Conservation (phyloP, 2,329 filamentous ascomycete species). For the Cladophialophora carrionii region DNA sequence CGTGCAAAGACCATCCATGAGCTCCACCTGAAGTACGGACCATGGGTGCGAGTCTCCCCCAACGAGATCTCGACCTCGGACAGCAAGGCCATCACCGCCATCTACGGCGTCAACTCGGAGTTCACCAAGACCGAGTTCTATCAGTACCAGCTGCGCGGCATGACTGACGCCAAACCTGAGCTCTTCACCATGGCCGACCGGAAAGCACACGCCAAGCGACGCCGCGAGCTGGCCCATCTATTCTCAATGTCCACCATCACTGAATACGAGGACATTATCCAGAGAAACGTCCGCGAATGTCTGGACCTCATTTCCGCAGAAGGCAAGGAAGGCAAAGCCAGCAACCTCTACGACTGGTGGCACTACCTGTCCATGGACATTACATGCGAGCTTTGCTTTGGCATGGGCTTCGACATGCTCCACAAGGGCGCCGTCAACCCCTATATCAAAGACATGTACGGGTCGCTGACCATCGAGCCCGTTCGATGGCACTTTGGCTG, state of each 20-base stretch:
- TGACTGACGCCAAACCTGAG: constrained; percentile 10
- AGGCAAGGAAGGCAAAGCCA: constrained; percentile 10
- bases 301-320: constrained; percentile 16
- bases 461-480: constrained; percentile 19
- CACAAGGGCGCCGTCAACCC: constrained; percentile 14
- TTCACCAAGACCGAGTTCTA: constrained; percentile 21
- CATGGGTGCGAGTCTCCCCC: constrained; percentile 12
- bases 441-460: constrained; percentile 23
- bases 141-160: constrained; percentile 16
- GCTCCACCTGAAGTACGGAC: constrained; percentile 17
- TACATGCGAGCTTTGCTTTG: constrained; percentile 19
- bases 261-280: constrained; percentile 19
- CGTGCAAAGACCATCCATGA: constrained; percentile 20
- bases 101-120: constrained; percentile 23
- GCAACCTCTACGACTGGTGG: constrained; percentile 23
- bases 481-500: constrained; percentile 19
- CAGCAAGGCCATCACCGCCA: constrained; percentile 16
- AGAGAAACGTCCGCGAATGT: constrained; percentile 14
- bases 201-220: constrained; percentile 19
- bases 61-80: constrained; percentile 20
- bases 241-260: constrained; percentile 22
- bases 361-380: constrained; percentile 26
- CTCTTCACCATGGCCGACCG: constrained; percentile 20
- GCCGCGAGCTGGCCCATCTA: constrained; percentile 14
- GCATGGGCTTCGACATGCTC: constrained; percentile 17